phyloP scores from a whole-genome alignment of 148 eudicot genomes.

The Cornus florida region DNA sequence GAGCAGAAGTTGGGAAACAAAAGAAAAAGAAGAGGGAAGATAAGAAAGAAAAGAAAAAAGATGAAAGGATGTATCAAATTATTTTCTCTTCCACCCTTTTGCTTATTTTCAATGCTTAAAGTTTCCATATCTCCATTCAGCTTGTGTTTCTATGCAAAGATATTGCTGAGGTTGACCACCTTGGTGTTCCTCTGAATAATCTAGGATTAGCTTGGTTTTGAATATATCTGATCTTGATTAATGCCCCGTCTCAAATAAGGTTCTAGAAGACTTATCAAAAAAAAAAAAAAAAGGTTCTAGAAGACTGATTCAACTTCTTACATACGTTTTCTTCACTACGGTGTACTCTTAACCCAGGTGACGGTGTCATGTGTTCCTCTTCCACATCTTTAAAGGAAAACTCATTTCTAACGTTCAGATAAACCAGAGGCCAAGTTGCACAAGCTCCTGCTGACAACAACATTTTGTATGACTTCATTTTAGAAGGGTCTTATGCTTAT shows the following conservation, averaged over 20 bases:
- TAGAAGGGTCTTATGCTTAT: background rate
- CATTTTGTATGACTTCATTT: background rate
- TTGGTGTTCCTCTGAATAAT: background rate
- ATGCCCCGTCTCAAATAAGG: too few species aligned
- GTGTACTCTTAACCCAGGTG: background rate
- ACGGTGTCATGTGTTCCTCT: background rate
- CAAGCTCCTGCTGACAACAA: background rate
- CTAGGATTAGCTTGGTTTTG: background rate
- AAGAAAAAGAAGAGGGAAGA: background rate
- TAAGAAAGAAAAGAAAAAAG: background rate
- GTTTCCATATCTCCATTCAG: background rate
- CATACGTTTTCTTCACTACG: background rate
- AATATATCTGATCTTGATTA: background rate
- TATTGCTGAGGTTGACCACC: background rate
- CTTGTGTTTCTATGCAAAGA: background rate
- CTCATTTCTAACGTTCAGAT: background rate
- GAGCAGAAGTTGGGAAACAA: too few species aligned
- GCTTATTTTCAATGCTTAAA: background rate
- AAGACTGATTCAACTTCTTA: background rate
- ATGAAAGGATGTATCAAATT: background rate
- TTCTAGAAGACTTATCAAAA: background rate
- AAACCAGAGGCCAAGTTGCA: background rate
- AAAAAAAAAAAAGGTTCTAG: background rate
- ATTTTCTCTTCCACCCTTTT: background rate
- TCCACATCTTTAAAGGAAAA: background rate